A percentile compares a stretch with the other conserved stretches of the same genome.
Evolutionary conservation across 1,284 basidiomycete species (phyloP).

Genomic region (Takashimella koratensis): DNA sequence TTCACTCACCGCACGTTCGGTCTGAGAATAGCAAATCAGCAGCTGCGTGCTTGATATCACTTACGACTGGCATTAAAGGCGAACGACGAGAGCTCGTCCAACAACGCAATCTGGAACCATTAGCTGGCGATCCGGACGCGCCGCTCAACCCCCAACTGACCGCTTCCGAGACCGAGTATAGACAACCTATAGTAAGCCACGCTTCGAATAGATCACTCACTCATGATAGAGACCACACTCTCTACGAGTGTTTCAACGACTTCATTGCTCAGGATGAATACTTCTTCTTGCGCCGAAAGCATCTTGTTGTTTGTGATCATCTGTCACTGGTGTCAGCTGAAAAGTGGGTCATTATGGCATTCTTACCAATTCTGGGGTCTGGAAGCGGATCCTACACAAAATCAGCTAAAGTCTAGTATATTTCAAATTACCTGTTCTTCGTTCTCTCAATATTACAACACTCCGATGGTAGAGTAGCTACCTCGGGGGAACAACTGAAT

Average conservation of each 20-base stretch:
- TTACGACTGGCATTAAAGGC: too few species aligned
- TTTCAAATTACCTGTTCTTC: slow-evolving; percentile 3
- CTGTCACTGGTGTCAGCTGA: slow-evolving; percentile 13
- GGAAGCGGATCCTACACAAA: slow-evolving; percentile 54
- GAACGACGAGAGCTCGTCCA: too few species aligned
- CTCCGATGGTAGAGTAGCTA: slow-evolving; percentile 2
- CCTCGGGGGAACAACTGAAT: slow-evolving; percentile 2
- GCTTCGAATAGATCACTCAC: slow-evolving; percentile 20
- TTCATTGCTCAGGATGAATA: slow-evolving; percentile 74
- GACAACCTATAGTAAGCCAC: slow-evolving; percentile 49
- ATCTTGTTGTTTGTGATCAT: slow-evolving; percentile 32
- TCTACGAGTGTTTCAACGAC: slow-evolving; percentile 68
- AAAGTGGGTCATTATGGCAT: not conserved
- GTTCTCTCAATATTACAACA: slow-evolving; percentile 9
- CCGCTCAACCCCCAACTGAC: slow-evolving; percentile 56
- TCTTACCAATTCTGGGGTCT: slow-evolving; percentile 71
- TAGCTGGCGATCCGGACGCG: too few species aligned
- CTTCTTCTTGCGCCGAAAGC: slow-evolving; percentile 35
- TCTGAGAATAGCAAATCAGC: too few species aligned
- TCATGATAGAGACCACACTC: slow-evolving; percentile 63
- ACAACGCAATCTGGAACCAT: too few species aligned
- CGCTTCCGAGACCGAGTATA: slow-evolving; percentile 87
- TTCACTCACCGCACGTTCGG: too few species aligned
- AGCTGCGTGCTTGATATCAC: too few species aligned
- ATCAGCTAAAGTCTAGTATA: not conserved